Conservation (phyloP, 2,329 filamentous ascomycete species). For the Colletotrichum gigasporum region DNA sequence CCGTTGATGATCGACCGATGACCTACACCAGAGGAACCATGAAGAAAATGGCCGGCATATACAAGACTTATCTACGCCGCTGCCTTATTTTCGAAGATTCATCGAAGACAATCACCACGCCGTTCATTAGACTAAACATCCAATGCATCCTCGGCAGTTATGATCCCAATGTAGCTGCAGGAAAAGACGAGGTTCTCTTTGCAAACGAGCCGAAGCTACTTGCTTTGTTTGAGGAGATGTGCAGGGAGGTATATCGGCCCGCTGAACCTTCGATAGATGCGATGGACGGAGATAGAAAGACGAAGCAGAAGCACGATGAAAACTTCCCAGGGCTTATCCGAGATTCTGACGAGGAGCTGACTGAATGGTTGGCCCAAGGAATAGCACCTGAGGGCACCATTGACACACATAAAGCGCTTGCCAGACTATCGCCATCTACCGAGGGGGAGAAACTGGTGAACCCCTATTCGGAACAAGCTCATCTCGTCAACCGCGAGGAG, state of each 20-base stretch:
- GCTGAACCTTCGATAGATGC: no score
- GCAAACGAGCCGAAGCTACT: slow-evolving; percentile 58
- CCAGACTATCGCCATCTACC: no score
- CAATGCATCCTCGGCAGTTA: slow-evolving; percentile 70
- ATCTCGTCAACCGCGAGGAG: no score
- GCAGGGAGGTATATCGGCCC: slow-evolving; percentile 48
- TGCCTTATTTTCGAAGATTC: slow-evolving; percentile 35
- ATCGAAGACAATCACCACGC: slow-evolving; percentile 50
- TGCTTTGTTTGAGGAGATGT: slow-evolving; percentile 56
- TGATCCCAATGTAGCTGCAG: slow-evolving; percentile 76
- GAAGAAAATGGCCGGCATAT: slow-evolving; percentile 66
- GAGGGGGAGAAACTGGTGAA: no score
- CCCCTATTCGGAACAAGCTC: no score
- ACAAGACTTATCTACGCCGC: slow-evolving; percentile 59
- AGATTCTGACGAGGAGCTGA: neutral
- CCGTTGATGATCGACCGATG: slow-evolving; percentile 75
- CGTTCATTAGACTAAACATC: slow-evolving; percentile 73
- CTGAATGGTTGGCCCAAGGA: no score
- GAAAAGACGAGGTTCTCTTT: slow-evolving; percentile 79
- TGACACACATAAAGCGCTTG: no score
- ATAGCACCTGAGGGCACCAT: no score
- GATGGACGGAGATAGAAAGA: neutral
- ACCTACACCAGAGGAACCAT: slow-evolving; percentile 62
- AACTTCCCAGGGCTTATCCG: no score
- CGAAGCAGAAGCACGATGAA: no score